These are phyloP conservation scores for Populus tomentosa DNA, from an alignment of 441 rosid species.

Conservation along the genomic window DNA sequence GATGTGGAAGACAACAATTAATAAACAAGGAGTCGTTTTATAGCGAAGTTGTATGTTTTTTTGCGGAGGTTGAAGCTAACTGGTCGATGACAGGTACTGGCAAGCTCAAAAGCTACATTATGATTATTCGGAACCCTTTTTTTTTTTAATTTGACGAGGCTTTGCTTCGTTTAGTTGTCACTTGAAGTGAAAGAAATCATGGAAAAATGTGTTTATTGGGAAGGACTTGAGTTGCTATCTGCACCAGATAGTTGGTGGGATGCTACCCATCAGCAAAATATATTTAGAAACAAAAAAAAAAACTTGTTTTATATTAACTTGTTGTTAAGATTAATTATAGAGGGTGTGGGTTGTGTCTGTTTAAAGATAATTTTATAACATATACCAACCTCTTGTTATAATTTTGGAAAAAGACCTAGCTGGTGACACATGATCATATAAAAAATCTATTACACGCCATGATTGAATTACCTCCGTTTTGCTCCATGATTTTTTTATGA, in stretches of 20 bases:
- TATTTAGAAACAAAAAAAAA: too few relatives aligned
- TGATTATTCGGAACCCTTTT: neutral
- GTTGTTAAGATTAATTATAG: too few relatives aligned
- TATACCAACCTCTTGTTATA: too few relatives aligned
- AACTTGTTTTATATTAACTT: too few relatives aligned
- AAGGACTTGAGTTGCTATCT: conserved; percentile 17
- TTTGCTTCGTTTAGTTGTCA: conserved; percentile 34
- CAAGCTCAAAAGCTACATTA: conserved; percentile 20
- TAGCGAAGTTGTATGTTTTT: neutral
- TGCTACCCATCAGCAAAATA: conserved; percentile 40
- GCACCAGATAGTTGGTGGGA: conserved; percentile 58
- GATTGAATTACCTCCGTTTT: too few relatives aligned
- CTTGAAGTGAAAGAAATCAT: conserved; percentile 44
- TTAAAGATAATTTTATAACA: too few relatives aligned
- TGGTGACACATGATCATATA: too few relatives aligned
- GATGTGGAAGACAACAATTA: neutral
- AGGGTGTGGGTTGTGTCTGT: too few relatives aligned
- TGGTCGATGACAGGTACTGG: conserved; percentile 27
- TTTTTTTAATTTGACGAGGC: conserved; percentile 1
- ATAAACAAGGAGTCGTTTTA: conserved; percentile 2
- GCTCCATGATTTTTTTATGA: too few relatives aligned
- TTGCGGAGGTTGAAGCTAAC: conserved; percentile 20
- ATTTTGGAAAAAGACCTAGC: too few relatives aligned
- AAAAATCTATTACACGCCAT: too few relatives aligned
- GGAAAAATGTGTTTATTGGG: conserved; percentile 1